Conservation (phyloP, 768 basidiomycete genomes). For the Boletus subcaerulescens region DNA sequence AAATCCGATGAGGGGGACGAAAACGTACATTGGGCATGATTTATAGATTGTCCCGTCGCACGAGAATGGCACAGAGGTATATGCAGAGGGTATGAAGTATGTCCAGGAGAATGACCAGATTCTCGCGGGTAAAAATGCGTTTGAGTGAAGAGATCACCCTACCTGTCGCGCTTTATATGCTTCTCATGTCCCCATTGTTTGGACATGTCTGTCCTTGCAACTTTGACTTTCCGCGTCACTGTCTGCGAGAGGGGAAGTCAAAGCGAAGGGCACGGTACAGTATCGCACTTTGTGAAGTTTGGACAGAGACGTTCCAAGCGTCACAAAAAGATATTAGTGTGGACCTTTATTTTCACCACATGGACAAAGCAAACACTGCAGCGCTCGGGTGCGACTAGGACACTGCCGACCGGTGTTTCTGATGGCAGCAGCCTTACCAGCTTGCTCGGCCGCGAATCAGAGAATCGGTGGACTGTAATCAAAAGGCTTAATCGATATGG, state of each 20-base stretch:
- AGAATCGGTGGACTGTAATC: no score
- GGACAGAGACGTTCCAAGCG: background rate
- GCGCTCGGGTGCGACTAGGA: no score
- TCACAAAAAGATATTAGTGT: background rate
- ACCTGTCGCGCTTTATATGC: conserved; percentile 16
- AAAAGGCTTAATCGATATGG: no score
- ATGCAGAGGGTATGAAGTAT: background rate
- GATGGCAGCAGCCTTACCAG: no score
- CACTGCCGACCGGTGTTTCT: no score
- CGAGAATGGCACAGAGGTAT: background rate
- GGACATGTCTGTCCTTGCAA: background rate
- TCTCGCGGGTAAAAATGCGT: conserved; percentile 1
- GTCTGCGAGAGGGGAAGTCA: background rate
- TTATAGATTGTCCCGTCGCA: background rate
- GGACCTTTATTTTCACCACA: background rate
- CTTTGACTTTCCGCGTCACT: background rate
- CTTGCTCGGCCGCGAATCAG: no score
- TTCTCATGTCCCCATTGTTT: conserved; percentile 2
- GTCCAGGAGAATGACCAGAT: conserved; percentile 19
- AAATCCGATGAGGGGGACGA: background rate
- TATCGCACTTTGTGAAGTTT: background rate
- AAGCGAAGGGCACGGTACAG: conserved; percentile 3
- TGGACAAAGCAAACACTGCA: conserved; percentile 1
- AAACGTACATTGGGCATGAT: conserved; percentile 14
- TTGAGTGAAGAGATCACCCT: background rate